Percentiles rank a stretch among this genome's conserved stretches.
These are phyloP conservation scores for Hypericum androsaemum DNA, from an alignment of 345 rosid genomes.

Conservation along the genomic window DNA sequence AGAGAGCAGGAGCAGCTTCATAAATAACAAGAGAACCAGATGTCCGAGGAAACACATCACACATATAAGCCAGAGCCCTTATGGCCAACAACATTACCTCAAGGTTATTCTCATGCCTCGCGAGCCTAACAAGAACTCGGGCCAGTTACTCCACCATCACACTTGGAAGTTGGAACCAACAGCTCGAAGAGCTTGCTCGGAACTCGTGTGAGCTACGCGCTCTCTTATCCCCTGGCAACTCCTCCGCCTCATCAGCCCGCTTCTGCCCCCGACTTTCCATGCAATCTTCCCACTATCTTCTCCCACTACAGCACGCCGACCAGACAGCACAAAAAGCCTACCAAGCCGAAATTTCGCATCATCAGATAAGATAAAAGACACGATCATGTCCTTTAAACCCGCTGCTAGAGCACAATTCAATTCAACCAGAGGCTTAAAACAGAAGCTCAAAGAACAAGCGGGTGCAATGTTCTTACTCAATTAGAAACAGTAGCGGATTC, in stretches of 20 bases:
- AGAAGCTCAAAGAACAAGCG: too few relatives aligned
- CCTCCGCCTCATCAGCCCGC: slow-evolving; percentile 59
- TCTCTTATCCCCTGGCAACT: slow-evolving; percentile 88
- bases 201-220: slow-evolving; percentile 79
- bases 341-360: too few relatives aligned
- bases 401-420: too few relatives aligned
- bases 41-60: slow-evolving; percentile 81
- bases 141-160: slow-evolving; percentile 58
- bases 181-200: slow-evolving; percentile 57
- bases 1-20: slow-evolving; percentile 71
- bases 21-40: slow-evolving; percentile 61
- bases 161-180: slow-evolving; percentile 53
- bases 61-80: slow-evolving; percentile 81
- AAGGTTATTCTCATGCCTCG: slow-evolving; percentile 51
- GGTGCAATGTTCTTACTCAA: too few relatives aligned
- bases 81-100: slow-evolving; percentile 69
- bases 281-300: too few relatives aligned
- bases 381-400: too few relatives aligned
- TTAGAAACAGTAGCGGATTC: too few relatives aligned
- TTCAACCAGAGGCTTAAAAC: too few relatives aligned
- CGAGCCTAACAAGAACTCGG: slow-evolving; percentile 61
- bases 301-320: too few relatives aligned
- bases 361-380: too few relatives aligned
- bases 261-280: slow-evolving; percentile 95
- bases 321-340: too few relatives aligned